Evolutionary conservation across 306 rosid species (phyloP).

Genomic region (Lagenaria siceraria): DNA sequence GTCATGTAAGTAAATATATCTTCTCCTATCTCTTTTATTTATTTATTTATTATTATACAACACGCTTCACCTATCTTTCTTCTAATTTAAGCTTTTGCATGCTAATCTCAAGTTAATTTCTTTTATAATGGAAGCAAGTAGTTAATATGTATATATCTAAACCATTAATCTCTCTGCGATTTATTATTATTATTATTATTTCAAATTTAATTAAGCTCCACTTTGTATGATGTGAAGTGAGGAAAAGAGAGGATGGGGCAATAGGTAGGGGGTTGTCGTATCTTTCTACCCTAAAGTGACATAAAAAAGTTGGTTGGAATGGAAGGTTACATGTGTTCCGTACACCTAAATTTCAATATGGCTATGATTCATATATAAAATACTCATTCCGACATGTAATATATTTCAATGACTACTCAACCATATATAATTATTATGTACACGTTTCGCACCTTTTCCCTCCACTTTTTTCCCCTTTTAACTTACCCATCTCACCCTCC

Average conservation of each 20-base stretch:
- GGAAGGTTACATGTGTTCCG: conserved; percentile 1
- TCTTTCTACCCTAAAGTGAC: background rate
- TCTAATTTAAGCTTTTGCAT: background rate
- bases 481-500: background rate
- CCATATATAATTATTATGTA: background rate
- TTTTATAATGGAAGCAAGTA: too few relatives aligned
- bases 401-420: background rate
- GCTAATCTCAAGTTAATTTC: background rate
- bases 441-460: background rate
- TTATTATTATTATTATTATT: too few relatives aligned
- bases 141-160: too few relatives aligned
- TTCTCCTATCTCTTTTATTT: background rate
- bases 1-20: background rate
- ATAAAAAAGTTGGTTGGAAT: background rate
- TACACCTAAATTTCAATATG: background rate
- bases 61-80: background rate
- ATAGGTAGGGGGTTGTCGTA: background rate
- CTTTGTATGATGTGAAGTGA: background rate
- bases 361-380: background rate
- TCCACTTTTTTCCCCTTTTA: background rate
- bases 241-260: background rate
- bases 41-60: background rate
- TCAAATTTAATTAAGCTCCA: too few relatives aligned
- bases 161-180: too few relatives aligned
- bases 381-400: background rate